phyloP scores from a whole-genome alignment of 31 red algal species.

The Odonthalia washingtoniensis region DNA sequence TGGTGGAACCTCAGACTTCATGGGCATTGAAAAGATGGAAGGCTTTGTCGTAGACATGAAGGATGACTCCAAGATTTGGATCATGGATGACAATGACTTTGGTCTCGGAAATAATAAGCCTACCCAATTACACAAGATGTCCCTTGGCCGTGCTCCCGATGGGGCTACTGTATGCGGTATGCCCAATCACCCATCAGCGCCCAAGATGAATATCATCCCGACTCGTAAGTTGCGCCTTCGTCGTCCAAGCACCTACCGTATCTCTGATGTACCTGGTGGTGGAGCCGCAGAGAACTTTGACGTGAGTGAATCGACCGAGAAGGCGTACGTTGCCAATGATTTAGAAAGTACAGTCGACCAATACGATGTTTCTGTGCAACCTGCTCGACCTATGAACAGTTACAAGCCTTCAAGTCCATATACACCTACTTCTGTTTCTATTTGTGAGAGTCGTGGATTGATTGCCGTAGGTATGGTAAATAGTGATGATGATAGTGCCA shows the following conservation, averaged over 20 bases:
- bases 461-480: conserved; percentile 52
- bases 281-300: conserved; percentile 63
- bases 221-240: conserved; percentile 41
- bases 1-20: conserved; percentile 66
- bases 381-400: conserved; percentile 9
- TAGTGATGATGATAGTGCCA: conserved; percentile 44
- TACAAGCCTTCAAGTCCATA: conserved; percentile 12
- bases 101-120: conserved; percentile 36
- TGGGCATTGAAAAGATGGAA: conserved; percentile 57
- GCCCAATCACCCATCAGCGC: conserved; percentile 58
- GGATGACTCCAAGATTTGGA: conserved; percentile 43
- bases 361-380: conserved; percentile 52
- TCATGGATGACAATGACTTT: conserved; percentile 79
- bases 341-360: conserved; percentile 55
- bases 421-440: conserved; percentile 48
- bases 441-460: conserved; percentile 36
- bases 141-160: conserved; percentile 47
- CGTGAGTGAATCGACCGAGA: conserved; percentile 28
- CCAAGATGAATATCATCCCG: conserved; percentile 48
- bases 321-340: conserved; percentile 67
- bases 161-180: conserved; percentile 73
- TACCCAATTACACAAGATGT: conserved; percentile 46
- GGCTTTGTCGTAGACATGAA: conserved; percentile 66
- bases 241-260: conserved; percentile 40
- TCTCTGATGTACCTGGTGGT: conserved; percentile 30